Percentiles rank a stretch among this genome's conserved stretches.
Evolutionary conservation across 768 basidiomycete species (phyloP).

Genomic region (Suillus spraguei): DNA sequence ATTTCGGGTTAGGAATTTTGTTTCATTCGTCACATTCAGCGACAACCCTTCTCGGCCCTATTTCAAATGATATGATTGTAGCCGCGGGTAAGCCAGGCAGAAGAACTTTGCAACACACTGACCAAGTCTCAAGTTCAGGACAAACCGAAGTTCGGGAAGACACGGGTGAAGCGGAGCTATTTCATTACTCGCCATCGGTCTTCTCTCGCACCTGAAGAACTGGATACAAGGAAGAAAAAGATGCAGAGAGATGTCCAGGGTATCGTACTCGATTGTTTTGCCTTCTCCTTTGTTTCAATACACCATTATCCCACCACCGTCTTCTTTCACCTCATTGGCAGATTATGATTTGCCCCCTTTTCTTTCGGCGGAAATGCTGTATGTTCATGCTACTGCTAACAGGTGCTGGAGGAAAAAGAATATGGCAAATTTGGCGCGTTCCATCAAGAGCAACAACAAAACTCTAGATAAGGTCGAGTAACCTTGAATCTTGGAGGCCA

Average conservation of each 20-base stretch:
- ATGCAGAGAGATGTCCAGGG: not conserved
- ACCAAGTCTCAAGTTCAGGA: too few relatives aligned
- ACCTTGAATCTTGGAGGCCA: not conserved
- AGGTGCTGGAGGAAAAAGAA: conserved; percentile 35
- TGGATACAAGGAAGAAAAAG: not conserved
- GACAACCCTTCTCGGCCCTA: too few relatives aligned
- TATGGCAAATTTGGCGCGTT: too few relatives aligned
- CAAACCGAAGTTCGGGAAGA: too few relatives aligned
- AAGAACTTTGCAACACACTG: too few relatives aligned
- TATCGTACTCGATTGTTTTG: too few relatives aligned
- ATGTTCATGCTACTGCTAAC: conserved; percentile 13
- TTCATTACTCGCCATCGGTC: not conserved
- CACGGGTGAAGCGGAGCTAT: not conserved
- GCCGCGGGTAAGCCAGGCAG: too few relatives aligned
- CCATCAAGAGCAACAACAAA: conserved; percentile 61
- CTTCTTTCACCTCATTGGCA: not conserved
- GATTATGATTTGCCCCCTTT: not conserved
- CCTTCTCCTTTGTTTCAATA: too few relatives aligned
- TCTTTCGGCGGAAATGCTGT: not conserved
- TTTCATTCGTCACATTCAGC: too few relatives aligned
- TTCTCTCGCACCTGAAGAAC: not conserved
- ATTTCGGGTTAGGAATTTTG: too few relatives aligned
- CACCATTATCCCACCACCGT: too few relatives aligned
- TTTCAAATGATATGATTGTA: too few relatives aligned
- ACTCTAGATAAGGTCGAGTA: conserved; percentile 52